Evolutionary conservation across 1,139 yeast genomes (phyloP), one percentile per base, ranked within the genome.

Genomic region (Ogataea hybrid): DNA sequence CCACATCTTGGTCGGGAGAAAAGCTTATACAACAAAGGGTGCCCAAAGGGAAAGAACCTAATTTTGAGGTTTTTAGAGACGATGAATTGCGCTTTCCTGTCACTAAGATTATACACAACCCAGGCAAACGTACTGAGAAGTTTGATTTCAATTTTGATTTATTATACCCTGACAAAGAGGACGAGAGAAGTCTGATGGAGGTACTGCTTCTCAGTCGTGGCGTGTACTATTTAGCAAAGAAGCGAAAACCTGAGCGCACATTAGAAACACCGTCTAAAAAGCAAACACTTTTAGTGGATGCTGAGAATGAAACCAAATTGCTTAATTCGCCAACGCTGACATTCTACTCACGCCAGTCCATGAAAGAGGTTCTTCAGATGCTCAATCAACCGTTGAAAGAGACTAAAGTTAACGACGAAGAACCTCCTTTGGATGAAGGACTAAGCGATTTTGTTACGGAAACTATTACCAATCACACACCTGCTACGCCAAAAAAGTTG

Each of bases 291-390:
- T 25, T 32, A 8, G 29, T 10, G 18, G 42, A 36, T 11, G 37
- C 39, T 15, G 51, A 50, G 2, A 39, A 31, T 25, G 50, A 48
- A 5, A 46, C 54, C 11, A 50, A 45, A 33, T 37, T 63, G 17
- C 71, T 77, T 5, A 64, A 67, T 10, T 81, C 88, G 0, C 96
- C 96, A 1, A 88, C 96, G 0, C 74, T 85, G 53, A 88, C 96
- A 0, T 65, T 83, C 59, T 82, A 75, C 58, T 83, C 96, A 0
- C 79, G 79, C 46, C 79, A 81, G 54, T 95, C 96, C 1, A 75
- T 81, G 42, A 78, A 79, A 41, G 96, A 88, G 52, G 82, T 89
- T 0, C 70, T 77, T 47, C 75, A 75, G 17, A 84, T 89, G 85
- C 86, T 87, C 58, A 87, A 84, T 55, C 81, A 77, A 51, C 84